phyloP scores from a whole-genome alignment of 2,329 filamentous ascomycete genomes.

The Coleophoma eucalyptorum region DNA sequence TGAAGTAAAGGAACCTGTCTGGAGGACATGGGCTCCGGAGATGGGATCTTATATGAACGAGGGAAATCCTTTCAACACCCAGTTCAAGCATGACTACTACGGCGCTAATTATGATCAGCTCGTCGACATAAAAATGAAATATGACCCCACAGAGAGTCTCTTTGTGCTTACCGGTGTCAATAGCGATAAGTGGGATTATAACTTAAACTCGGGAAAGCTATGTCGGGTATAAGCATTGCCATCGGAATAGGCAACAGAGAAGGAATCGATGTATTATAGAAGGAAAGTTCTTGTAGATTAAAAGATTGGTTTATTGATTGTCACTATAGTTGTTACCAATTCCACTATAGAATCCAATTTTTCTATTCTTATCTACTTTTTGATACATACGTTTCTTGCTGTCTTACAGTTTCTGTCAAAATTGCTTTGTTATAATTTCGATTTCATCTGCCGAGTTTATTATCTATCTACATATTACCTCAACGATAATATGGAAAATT shows the following conservation, averaged over 20 bases:
- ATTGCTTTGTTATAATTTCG: too few species aligned
- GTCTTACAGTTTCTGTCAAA: too few species aligned
- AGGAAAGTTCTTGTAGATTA: too few species aligned
- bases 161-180: conserved; percentile 8
- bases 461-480: too few species aligned
- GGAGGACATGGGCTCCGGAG: conserved; percentile 20
- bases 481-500: too few species aligned
- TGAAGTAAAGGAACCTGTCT: conserved; percentile 22
- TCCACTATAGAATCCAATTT: too few species aligned
- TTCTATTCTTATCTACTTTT: too few species aligned
- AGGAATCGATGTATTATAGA: too few species aligned
- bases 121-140: conserved; percentile 9
- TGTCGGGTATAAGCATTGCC: background rate
- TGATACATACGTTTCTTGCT: too few species aligned
- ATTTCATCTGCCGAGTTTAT: too few species aligned
- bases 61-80: conserved; percentile 37
- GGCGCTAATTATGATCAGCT: conserved; percentile 22
- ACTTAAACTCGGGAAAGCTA: conserved; percentile 4
- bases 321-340: too few species aligned
- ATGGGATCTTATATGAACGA: conserved; percentile 45
- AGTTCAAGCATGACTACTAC: conserved; percentile 39
- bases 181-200: conserved; percentile 11
- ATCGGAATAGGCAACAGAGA: background rate
- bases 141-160: conserved; percentile 8
- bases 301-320: too few species aligned